These are phyloP conservation scores for Retiboletus flavoniger DNA, from an alignment of 1,284 basidiomycete species.

Conservation along the genomic window DNA sequence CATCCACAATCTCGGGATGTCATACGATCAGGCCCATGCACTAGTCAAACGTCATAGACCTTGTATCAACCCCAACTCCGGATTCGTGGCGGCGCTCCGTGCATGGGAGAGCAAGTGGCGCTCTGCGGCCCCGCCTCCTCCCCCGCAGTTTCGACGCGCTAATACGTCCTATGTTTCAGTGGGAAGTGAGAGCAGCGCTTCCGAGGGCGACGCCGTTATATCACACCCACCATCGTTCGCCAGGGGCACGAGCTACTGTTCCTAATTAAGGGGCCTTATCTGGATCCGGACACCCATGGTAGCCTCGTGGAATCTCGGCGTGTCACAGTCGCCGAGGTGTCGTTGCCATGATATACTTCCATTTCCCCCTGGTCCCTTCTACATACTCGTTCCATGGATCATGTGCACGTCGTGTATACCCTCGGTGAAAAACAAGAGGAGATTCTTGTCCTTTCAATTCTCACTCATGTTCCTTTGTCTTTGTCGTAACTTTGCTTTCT, in stretches of 20 bases:
- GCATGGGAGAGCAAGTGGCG: slow-evolving; percentile 49
- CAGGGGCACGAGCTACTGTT: slow-evolving; percentile 27
- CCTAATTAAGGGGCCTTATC: slow-evolving; percentile 4
- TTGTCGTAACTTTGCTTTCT: neutral
- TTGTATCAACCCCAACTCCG: slow-evolving; percentile 70
- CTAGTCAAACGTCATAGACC: slow-evolving; percentile 58
- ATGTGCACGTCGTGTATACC: slow-evolving; percentile 10
- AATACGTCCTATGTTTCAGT: slow-evolving; percentile 28
- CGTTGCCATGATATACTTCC: neutral
- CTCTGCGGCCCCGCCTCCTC: slow-evolving; percentile 12
- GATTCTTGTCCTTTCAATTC: neutral
- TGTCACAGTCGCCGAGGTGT: neutral
- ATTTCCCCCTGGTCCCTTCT: neutral
- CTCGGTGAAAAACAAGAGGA: neutral
- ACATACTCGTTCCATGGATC: neutral
- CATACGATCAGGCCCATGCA: slow-evolving; percentile 60
- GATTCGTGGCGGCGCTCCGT: slow-evolving; percentile 52
- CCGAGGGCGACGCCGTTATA: slow-evolving; percentile 4
- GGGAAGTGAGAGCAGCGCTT: neutral
- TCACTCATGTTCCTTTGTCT: neutral
- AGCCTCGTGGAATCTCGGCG: neutral
- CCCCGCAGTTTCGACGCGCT: slow-evolving; percentile 28
- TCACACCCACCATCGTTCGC: slow-evolving; percentile 13
- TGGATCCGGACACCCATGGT: neutral
- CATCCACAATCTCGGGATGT: slow-evolving; percentile 63